Percentiles rank a stretch among this genome's conserved stretches.
phyloP scores from a whole-genome alignment of 768 basidiomycete genomes.

The Calvatia gigantea region DNA sequence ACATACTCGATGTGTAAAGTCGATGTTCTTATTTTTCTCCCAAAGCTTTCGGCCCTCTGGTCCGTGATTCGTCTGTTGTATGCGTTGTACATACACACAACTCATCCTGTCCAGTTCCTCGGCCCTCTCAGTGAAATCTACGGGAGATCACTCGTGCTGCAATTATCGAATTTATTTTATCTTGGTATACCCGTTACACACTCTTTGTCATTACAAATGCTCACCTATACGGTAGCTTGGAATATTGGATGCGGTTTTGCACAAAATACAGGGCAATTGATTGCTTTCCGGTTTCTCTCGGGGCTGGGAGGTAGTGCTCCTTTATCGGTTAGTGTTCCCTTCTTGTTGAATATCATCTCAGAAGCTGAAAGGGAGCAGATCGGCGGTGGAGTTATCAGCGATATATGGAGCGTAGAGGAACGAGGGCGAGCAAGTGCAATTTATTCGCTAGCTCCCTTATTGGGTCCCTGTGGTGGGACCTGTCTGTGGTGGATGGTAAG shows the following conservation, averaged over 20 bases:
- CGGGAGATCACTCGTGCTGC: conserved; percentile 61
- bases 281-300: conserved; percentile 66
- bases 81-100: background rate
- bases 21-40: background rate
- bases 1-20: background rate
- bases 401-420: conserved; percentile 59
- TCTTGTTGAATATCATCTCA: conserved; percentile 32
- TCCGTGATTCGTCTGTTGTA: too few relatives aligned
- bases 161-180: conserved; percentile 62
- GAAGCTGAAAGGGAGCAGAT: conserved; percentile 23
- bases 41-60: conserved; percentile 50
- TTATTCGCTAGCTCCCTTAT: conserved; percentile 60
- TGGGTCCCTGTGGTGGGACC: conserved; percentile 68
- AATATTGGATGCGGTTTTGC: conserved; percentile 66
- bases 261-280: conserved; percentile 50
- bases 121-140: conserved; percentile 73
- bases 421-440: conserved; percentile 62
- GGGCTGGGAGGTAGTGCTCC: conserved; percentile 76
- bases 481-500: conserved; percentile 55
- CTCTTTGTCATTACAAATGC: background rate
- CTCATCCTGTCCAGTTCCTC: conserved; percentile 26
- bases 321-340: conserved; percentile 46
- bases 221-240: conserved; percentile 39
- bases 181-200: conserved; percentile 37
- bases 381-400: conserved; percentile 65